Base-by-base conservation (phyloP, 23 red algal genomes). In the Chondrus crispus region DNA sequence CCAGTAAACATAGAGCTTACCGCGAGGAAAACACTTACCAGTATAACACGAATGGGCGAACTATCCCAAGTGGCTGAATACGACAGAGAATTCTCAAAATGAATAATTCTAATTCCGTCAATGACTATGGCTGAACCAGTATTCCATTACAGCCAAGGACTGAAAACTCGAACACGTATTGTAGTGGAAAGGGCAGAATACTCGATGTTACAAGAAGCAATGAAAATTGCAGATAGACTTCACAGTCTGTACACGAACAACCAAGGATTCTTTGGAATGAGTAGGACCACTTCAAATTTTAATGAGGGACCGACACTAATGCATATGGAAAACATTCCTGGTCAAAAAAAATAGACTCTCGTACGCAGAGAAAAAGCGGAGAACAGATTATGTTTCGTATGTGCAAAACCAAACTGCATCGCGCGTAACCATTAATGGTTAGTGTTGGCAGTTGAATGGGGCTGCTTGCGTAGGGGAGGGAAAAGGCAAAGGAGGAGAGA, bases 181-280 rank as follows among this genome's bases (percentile, higher is more conserved):
- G 69, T 46, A 49, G 72, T 78, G 22, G 72, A 78, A 78, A 49
- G 33, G 43, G 14, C 42, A 11, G 72, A 78, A n/a, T 26, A 3
- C 2, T 3, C 3, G 3, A 78, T 12, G 2, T 4, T 49, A 4
- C 72, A 78, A 8, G 72, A 78, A 49, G 72, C 72, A 4, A 78
- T 78, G 72, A 49, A 22, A 78, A 78, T 78, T 78, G 72, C 72
- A 28, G 72, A 78, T 49, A 47, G 33, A n/a, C 11, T 78, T 2
- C 44, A 78, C 19, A 47, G 32, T 6, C 22, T 48, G 32, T 78
- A 51, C 69, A 18, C 39, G 48, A 74, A 38, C 12, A 40, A 43
- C 20, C 12, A 20, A 8, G 48, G 36, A 11, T 5, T 11, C 6
- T 32, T 46, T 35, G 5, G 69, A 32, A 20, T 6, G 43, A 43